Base-by-base conservation (phyloP, 2,329 filamentous ascomycete genomes). In the Metarhizium brunneum region DNA sequence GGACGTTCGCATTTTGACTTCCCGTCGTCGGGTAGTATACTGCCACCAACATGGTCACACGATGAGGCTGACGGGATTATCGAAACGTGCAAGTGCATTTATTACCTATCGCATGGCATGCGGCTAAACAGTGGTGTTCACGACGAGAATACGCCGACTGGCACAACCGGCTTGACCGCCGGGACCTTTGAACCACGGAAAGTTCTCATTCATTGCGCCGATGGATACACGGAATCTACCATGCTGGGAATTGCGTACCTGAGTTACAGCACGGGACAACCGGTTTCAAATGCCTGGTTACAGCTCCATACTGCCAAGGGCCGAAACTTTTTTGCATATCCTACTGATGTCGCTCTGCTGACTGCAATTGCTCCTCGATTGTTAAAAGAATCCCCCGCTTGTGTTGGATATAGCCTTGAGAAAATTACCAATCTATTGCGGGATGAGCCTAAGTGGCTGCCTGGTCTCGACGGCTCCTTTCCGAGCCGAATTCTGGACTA, bases 261-360 rank as follows among this genome's bases (percentile, higher is more conserved):
- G 68, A 95, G 95, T 79, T 99, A 91, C 70, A 90, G 88, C 54
- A 90, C 94, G 59, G 90, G 90, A 6, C 77, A 84, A 11, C 81
- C 92, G 0, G 81, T 92, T 0, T 87, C 92, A 32, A 84, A 91
- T 55, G 92, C 94, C 8, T 97, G 92, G 92, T 77, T 97, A 10
- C 80, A 84, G 57, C 76, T 99, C 51, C 94, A 99, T 68, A 85
- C 85, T 11, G 79, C 84, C 13, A 90, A 88, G 69, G 79, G 83
- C 55, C 87, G 94, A 57, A 97, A 99, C 67, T 96, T 97, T 74
- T 99, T 99, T 67, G 91, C 94, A 0, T 97, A 97, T 63, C 87
- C 89, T 1, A 90, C 89, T 0, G 94, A 99, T 66, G 91, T 96
- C 18, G 82, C 86, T 4, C 78, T 96, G 11, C 73, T 97, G n/a